These are phyloP conservation scores for Phyllosticta citriasiana DNA, from an alignment of 2,329 filamentous ascomycete species.

Conservation along the genomic window DNA sequence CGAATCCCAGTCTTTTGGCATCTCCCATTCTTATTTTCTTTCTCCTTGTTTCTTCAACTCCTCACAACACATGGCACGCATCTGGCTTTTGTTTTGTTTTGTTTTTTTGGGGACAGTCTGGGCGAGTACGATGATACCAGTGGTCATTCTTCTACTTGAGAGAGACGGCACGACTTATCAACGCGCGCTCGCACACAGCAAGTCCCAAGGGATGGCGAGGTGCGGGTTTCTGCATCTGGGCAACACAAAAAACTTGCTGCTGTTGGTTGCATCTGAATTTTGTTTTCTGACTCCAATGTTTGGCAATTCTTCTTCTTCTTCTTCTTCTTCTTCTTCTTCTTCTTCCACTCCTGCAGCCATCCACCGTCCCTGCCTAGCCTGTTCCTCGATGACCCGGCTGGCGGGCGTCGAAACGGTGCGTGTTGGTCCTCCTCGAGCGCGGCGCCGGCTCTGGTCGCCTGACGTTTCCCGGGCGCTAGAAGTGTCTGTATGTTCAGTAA, in stretches of 20 bases:
- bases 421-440: neutral
- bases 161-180: neutral
- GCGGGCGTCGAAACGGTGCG: neutral
- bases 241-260: neutral
- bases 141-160: neutral
- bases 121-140: slow-evolving; percentile 3
- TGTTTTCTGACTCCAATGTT: neutral
- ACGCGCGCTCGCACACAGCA: neutral
- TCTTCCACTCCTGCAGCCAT: slow-evolving; percentile 3
- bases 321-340: neutral
- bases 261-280: neutral
- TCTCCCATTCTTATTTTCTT: neutral
- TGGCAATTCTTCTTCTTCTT: neutral
- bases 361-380: neutral
- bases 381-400: slow-evolving; percentile 6
- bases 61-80: neutral
- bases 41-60: neutral
- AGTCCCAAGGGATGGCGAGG: neutral
- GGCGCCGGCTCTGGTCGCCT: neutral
- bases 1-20: neutral
- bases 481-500: neutral
- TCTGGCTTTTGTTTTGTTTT: neutral
- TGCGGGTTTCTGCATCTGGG: neutral
- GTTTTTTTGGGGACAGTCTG: neutral
- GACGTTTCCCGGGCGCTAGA: neutral